A percentile compares a stretch with the other conserved stretches of the same genome.
These are phyloP conservation scores for Zostera marina DNA, from an alignment of 116 monocot genomes.

Conservation along the genomic window DNA sequence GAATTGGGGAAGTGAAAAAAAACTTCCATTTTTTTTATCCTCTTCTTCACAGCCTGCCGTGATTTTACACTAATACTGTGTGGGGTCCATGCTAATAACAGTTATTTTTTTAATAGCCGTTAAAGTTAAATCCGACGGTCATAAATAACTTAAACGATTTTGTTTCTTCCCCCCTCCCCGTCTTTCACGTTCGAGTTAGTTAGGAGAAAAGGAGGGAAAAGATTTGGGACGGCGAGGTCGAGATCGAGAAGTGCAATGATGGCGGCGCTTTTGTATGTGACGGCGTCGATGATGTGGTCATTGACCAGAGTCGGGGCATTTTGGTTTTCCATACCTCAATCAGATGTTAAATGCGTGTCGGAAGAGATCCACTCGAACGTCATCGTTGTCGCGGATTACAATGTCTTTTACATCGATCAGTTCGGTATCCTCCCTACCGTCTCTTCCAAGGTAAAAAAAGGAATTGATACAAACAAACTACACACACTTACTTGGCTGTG, in stretches of 20 bases:
- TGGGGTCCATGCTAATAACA: no score
- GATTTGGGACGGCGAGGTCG: background rate
- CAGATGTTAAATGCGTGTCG: conserved; percentile 57
- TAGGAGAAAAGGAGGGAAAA: background rate
- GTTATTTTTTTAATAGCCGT: background rate
- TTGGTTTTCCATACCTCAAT: conserved; percentile 15
- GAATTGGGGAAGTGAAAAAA: conserved; percentile 6
- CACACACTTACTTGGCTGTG: background rate
- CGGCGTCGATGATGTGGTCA: background rate
- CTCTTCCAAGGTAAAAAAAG: conserved; percentile 15
- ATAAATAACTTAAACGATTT: background rate
- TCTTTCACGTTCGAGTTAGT: background rate
- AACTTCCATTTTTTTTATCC: background rate
- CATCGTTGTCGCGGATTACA: conserved; percentile 44
- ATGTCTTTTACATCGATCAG: conserved; percentile 22
- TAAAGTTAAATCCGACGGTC: background rate
- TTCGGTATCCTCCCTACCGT: conserved; percentile 18
- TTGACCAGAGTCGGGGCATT: background rate
- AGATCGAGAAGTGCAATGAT: background rate
- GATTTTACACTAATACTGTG: no score
- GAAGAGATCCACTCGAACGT: conserved; percentile 68
- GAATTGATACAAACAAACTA: background rate
- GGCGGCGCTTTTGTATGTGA: background rate
- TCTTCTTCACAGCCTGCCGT: no score
- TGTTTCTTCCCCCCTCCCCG: background rate